These are phyloP conservation scores for Sporothrix brunneoviolacea DNA, from an alignment of 2,329 filamentous ascomycete species.

Conservation along the genomic window DNA sequence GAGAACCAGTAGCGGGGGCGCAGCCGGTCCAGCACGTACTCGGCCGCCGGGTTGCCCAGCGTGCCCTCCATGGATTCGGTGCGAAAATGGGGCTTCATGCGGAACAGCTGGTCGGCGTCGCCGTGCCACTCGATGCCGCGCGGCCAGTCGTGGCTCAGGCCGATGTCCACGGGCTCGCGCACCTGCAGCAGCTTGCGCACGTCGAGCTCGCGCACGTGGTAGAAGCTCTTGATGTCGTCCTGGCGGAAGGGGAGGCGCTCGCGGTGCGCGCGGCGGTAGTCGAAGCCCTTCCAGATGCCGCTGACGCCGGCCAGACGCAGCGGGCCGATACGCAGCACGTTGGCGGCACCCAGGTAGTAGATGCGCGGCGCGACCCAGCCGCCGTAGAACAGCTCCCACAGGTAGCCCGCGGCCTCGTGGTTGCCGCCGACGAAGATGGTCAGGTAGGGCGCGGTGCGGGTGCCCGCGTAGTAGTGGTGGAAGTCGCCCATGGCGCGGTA, in stretches of 20 bases:
- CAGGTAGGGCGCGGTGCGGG: slow-evolving; percentile 70
- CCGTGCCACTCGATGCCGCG: slow-evolving; percentile 74
- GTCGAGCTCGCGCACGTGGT: slow-evolving; percentile 85
- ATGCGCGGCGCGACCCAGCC: slow-evolving; percentile 97
- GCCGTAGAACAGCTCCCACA: slow-evolving; percentile 91
- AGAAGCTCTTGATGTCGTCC: slow-evolving; percentile 73
- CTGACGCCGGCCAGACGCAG: slow-evolving; percentile 84
- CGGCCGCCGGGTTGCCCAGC: slow-evolving; percentile 74
- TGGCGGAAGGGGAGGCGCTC: slow-evolving; percentile 80
- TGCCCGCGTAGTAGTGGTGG: slow-evolving; percentile 84
- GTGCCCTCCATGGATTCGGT: slow-evolving; percentile 67
- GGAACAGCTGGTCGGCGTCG: slow-evolving; percentile 61
- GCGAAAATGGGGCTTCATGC: slow-evolving; percentile 66
- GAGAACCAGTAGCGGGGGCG: slow-evolving; percentile 86
- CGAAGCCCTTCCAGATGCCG: slow-evolving; percentile 89
- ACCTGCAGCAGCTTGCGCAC: slow-evolving; percentile 82
- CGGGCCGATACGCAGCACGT: slow-evolving; percentile 75
- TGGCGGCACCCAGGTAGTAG: slow-evolving; percentile 92
- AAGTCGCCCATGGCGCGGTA: slow-evolving; percentile 89
- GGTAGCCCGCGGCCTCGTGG: slow-evolving; percentile 84
- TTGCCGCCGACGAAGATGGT: slow-evolving; percentile 93
- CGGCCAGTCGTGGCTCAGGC: slow-evolving; percentile 95
- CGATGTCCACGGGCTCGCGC: slow-evolving; percentile 81
- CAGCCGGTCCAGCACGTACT: slow-evolving; percentile 71
- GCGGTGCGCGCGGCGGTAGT: slow-evolving; percentile 76